Base-by-base conservation (phyloP, 1,284 basidiomycete species). In the Mycocalia duriaeana region DNA sequence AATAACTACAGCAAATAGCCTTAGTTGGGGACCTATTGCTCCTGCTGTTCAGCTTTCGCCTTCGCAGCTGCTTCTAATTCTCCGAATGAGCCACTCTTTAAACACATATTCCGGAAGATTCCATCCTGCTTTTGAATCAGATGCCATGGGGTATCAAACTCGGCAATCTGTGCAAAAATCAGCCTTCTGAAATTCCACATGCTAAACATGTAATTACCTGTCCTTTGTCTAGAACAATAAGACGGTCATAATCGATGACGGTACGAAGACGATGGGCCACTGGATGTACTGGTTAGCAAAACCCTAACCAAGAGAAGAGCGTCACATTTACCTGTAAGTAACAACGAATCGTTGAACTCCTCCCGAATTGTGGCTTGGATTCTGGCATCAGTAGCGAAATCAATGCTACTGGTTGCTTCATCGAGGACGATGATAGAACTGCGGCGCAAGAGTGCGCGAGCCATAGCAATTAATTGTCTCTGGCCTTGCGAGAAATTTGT, bases 401-500 rank as follows among this genome's bases (percentile, higher is more conserved):
- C 83, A 48, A 85, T 87, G 55, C 82, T 82, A 53, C 78, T 82
- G 0, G 86, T 91, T 5, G 88, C 89, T 63, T 94, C 91, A 62
- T 94, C 91, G 49, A 93, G 72, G 25, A 93, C 81, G 45, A 93
- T 84, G 50, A 93, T 79, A 14, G 84, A 77, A 51, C 85, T 88
- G 5, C 81, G 76, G 7, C 89, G 73, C 7, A 94, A 71, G 13
- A 94, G 73, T 0, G 89, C 89, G 14, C 89, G 75, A 2, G 85
- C 85, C 77, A 89, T 80, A 1, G 89, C 86, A 20, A 94, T 79
- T 3, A 94, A 72, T 64, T 94, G 91, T 16, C 88, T 63, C 58
- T 94, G 90, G 4, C 91, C 91, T 50, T 89, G 86, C 2, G 86
- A 90, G 58, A 93, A 90, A 67, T 92, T 92, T 46, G 79, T 75